Conservation (phyloP, 2,329 filamentous ascomycete genomes). For the Cercospora sp. region DNA sequence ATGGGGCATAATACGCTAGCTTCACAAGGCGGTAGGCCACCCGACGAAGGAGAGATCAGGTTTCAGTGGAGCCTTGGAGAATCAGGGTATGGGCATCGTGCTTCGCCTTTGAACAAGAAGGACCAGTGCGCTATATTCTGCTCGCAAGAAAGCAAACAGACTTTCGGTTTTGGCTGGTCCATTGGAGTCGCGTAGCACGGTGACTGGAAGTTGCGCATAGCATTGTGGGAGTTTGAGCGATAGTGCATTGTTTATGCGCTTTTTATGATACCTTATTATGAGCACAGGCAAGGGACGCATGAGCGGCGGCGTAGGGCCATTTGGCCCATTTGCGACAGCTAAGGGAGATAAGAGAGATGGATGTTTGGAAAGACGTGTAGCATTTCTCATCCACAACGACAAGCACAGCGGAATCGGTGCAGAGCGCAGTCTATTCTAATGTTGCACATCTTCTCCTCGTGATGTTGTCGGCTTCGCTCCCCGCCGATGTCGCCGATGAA, state of each 20-base stretch:
- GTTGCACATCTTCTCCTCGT: not conserved
- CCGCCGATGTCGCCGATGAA: not conserved
- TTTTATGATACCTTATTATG: constrained; percentile 1
- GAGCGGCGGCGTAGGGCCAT: not conserved
- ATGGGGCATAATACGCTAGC: constrained; percentile 70
- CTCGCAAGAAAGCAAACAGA: constrained; percentile 1
- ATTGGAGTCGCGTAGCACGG: not conserved
- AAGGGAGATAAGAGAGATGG: not conserved
- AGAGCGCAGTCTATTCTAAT: not conserved
- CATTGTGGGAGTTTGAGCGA: constrained; percentile 5
- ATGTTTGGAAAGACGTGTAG: not conserved
- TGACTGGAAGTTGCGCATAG: not conserved
- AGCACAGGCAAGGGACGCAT: not conserved
- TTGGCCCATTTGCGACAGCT: not conserved
- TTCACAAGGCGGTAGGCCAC: not conserved
- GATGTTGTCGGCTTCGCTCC: not conserved
- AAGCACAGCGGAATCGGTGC: not conserved
- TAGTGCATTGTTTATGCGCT: not conserved
- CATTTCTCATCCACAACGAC: not conserved
- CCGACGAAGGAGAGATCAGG: not conserved
- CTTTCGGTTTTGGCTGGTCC: not conserved
- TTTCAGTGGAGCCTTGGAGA: not conserved
- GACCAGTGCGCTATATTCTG: not conserved
- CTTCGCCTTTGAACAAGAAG: not conserved
- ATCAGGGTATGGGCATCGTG: not conserved